Conservation (phyloP, 2,329 filamentous ascomycete species). For the Sclerotinia subarctica region DNA sequence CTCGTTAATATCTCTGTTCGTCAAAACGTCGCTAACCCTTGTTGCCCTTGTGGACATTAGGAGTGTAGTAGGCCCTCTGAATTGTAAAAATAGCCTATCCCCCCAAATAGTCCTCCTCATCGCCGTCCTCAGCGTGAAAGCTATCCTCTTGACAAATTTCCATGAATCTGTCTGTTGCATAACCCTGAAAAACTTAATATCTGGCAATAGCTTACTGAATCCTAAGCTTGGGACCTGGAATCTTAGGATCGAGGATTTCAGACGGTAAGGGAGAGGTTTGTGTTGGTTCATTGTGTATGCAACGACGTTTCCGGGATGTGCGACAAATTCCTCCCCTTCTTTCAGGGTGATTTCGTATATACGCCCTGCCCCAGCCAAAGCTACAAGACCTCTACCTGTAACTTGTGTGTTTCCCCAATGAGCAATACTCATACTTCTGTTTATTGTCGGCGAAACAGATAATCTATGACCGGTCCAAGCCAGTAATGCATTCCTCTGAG, state of each 20-base stretch:
- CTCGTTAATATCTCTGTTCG: slow-evolving; percentile 78
- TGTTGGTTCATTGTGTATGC: slow-evolving; percentile 78
- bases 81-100: slow-evolving; percentile 86
- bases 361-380: slow-evolving; percentile 81
- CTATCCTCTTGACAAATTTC: slow-evolving; percentile 61
- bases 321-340: slow-evolving; percentile 83
- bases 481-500: slow-evolving; percentile 82
- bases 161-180: slow-evolving; percentile 72
- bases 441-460: slow-evolving; percentile 69
- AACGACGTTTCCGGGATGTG: slow-evolving; percentile 86
- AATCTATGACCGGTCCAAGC: slow-evolving; percentile 95
- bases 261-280: slow-evolving; percentile 78
- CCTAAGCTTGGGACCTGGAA: slow-evolving; percentile 73
- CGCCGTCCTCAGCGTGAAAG: slow-evolving; percentile 72
- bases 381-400: slow-evolving; percentile 82
- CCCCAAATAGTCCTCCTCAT: slow-evolving; percentile 85
- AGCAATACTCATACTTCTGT: slow-evolving; percentile 69
- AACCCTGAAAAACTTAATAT: slow-evolving; percentile 68
- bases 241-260: slow-evolving; percentile 71
- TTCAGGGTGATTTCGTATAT: slow-evolving; percentile 81
- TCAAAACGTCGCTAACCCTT: slow-evolving; percentile 73
- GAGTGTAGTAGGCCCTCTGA: slow-evolving; percentile 81
- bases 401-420: slow-evolving; percentile 91
- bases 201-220: slow-evolving; percentile 61
- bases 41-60: slow-evolving; percentile 85